Conservation (phyloP, 257 asterid genomes). For the Haberlea rhodopensis region DNA sequence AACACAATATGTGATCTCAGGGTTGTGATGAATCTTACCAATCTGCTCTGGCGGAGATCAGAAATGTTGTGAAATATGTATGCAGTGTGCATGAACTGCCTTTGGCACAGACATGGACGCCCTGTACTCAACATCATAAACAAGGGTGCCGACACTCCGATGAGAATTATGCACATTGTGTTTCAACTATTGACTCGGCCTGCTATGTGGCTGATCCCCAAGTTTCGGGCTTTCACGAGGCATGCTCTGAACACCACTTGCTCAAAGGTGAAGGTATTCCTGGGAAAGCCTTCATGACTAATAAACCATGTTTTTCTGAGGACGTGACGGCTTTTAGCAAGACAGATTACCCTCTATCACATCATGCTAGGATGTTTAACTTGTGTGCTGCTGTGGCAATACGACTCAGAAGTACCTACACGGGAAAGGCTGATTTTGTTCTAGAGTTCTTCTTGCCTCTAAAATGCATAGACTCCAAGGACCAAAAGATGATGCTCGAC, state of each 20-base stretch:
- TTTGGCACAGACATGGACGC: conserved; percentile 79
- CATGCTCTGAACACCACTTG: conserved; percentile 75
- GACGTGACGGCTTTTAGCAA: conserved; percentile 63
- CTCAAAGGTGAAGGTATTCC: conserved; percentile 82
- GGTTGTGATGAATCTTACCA: conserved; percentile 59
- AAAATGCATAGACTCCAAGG: conserved; percentile 50
- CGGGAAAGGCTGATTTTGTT: conserved; percentile 65
- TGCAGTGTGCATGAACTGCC: conserved; percentile 63
- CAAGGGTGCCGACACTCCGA: conserved; percentile 69
- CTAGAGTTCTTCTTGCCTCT: conserved; percentile 73
- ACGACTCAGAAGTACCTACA: conserved; percentile 64
- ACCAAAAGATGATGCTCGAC: conserved; percentile 56
- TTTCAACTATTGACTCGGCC: conserved; percentile 65
- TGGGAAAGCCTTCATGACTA: conserved; percentile 69
- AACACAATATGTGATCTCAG: conserved; percentile 36
- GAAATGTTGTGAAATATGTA: conserved; percentile 48
- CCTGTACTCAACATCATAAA: conserved; percentile 60
- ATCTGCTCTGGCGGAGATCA: conserved; percentile 54
- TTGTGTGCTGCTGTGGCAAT: conserved; percentile 67
- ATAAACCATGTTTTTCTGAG: conserved; percentile 66
- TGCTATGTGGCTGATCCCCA: conserved; percentile 59
- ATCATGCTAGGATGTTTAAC: conserved; percentile 55
- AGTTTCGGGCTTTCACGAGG: conserved; percentile 61
- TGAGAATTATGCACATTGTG: conserved; percentile 54
- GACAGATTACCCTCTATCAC: conserved; percentile 77